Conservation (phyloP, 2,329 filamentous ascomycete species). For the Aspergillus latus region DNA sequence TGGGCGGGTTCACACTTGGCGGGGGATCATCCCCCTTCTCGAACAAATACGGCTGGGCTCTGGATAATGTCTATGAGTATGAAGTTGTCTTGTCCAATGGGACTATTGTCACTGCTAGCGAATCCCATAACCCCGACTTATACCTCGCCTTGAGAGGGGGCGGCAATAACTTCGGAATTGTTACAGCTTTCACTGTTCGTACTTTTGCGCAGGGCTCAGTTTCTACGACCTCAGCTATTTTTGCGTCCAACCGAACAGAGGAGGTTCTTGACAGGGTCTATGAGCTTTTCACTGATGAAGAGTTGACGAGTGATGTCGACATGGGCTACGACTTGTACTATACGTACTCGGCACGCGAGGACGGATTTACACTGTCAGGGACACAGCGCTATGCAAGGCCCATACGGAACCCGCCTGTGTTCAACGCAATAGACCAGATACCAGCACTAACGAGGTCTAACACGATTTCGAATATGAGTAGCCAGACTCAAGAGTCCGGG, state of each 20-base stretch:
- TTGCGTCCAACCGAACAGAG: conserved; percentile 4
- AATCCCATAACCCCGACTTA: conserved; percentile 32
- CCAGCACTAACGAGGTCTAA: conserved; percentile 11
- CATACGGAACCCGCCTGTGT: conserved; percentile 16
- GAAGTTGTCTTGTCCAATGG: conserved; percentile 7
- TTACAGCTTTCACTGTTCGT: conserved; percentile 36
- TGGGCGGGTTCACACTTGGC: conserved; percentile 41
- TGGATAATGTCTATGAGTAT: conserved; percentile 25
- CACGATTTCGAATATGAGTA: conserved; percentile 8
- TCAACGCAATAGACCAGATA: conserved; percentile 17
- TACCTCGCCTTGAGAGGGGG: conserved; percentile 41
- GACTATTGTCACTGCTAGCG: not conserved
- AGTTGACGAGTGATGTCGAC: conserved; percentile 15
- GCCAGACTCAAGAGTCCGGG: conserved; percentile 1
- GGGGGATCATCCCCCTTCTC: conserved; percentile 38
- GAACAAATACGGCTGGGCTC: conserved; percentile 25
- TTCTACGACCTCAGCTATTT: conserved; percentile 3
- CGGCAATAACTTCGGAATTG: conserved; percentile 42
- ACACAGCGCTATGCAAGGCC: conserved; percentile 22
- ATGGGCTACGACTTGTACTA: conserved; percentile 23
- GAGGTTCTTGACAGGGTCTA: conserved; percentile 11
- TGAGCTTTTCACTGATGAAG: conserved; percentile 16
- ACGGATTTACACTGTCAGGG: conserved; percentile 17
- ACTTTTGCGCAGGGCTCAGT: conserved; percentile 30
- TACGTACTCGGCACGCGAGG: conserved; percentile 13